Evolutionary conservation across 2,329 filamentous ascomycete genomes (phyloP), one percentile per base, ranked within the genome.

Genomic region (Tolypocladium amazonense): DNA sequence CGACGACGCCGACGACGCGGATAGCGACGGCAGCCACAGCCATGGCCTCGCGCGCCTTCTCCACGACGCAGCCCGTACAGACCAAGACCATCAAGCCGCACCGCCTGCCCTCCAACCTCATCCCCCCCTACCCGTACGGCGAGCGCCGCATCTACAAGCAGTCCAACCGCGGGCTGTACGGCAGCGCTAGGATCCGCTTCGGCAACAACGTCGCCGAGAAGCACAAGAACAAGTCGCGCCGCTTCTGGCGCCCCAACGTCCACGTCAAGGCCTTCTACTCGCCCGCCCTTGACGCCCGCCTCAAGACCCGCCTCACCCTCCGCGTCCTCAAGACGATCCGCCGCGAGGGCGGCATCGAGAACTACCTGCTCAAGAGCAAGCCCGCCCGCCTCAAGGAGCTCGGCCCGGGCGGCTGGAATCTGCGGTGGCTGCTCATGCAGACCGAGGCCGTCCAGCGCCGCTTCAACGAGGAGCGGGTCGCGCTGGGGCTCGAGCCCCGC

Each of bases 371-470:
- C 50, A 92, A 91, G 65, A 83, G 86, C 71, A 94, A 91, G 76
- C 79, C 88, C 20, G 82, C 80, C 47, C 83, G 94, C 64, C 81
- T 97, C 70, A 89, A 87, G 77, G 90, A 96, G 74, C 79, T 99
- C 60, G 94, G 94, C 6, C 86, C 93, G 58, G 88, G 88, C 65
- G 94, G 94, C 8, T 99, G 94, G 94, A 85, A 87, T 67, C 77
- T 99, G 69, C 81, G 94, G 64, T 97, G 92, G 89, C 83, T 89
- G 63, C 79, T 99, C 62, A 91, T 97, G 87, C 90, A 93, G 77
- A 92, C 86, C 5, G 68, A 69, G 1, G 75, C 76, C 25, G 82
- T 95, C 57, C 85, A 86, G 71, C 81, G 82, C 65, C 79, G 83
- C 64, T 89, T 92, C 69, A 81, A 81, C 50, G 71, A 76, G 56